These are phyloP conservation scores for Aspergillus fijiensis DNA, from an alignment of 2,329 filamentous ascomycete genomes.

Conservation along the genomic window DNA sequence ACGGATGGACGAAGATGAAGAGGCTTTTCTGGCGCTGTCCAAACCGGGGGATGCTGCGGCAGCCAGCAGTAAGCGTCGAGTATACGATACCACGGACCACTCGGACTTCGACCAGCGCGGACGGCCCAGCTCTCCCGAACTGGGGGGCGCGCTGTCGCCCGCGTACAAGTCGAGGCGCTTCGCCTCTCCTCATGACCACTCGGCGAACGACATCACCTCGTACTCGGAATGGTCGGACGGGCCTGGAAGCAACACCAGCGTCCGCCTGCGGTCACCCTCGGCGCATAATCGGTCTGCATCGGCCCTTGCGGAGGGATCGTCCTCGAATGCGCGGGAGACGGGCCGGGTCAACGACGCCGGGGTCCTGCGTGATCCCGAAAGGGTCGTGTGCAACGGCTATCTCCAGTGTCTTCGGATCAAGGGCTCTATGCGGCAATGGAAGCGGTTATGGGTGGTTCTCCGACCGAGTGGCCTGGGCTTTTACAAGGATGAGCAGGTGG, in stretches of 20 bases:
- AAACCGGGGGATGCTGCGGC: conserved; percentile 22
- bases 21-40: conserved; percentile 64
- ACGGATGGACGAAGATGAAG: conserved; percentile 83
- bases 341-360: conserved; percentile 62
- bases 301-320: conserved; percentile 31
- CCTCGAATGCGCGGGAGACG: conserved; percentile 50
- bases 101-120: conserved; percentile 40
- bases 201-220: conserved; percentile 67
- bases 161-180: conserved; percentile 27
- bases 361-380: conserved; percentile 68
- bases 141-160: conserved; percentile 31
- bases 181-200: conserved; percentile 54
- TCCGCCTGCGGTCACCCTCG: conserved; percentile 28
- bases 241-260: conserved; percentile 27
- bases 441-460: conserved; percentile 88
- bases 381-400: conserved; percentile 92
- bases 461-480: conserved; percentile 80
- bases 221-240: conserved; percentile 83
- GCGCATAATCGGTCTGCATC: conserved; percentile 31
- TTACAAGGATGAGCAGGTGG: conserved; percentile 77
- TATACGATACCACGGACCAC: conserved; percentile 44
- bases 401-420: conserved; percentile 81
- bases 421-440: conserved; percentile 83
- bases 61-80: conserved; percentile 28
- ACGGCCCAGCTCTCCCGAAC: conserved; percentile 38